Conservation (phyloP, 2,329 filamentous ascomycete genomes). For the Hysterium pulicare region DNA sequence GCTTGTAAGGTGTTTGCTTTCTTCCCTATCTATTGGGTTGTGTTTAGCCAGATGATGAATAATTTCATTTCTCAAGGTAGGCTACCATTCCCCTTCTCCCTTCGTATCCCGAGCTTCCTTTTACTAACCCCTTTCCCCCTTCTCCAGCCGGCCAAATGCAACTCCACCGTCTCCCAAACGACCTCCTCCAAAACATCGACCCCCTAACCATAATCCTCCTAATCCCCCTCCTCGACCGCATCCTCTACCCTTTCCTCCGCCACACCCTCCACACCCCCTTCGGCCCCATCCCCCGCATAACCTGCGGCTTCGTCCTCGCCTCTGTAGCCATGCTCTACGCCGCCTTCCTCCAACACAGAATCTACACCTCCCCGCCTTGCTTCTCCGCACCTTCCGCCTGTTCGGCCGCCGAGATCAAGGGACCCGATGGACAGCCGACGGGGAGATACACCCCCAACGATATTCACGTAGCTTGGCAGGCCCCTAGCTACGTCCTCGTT, state of each 20-base stretch:
- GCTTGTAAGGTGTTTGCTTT: constrained; percentile 67
- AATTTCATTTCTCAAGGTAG: constrained; percentile 48
- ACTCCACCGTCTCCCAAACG: constrained; percentile 46
- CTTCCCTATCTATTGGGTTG: constrained; percentile 48
- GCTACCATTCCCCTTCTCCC: neutral
- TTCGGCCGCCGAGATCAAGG: constrained; percentile 22
- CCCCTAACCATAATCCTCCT: constrained; percentile 46
- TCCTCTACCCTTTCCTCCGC: constrained; percentile 46
- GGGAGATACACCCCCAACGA: constrained; percentile 37
- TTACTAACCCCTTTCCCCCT: neutral
- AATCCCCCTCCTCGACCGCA: constrained; percentile 44
- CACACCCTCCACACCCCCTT: constrained; percentile 39
- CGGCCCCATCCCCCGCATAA: constrained; percentile 52
- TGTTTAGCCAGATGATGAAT: constrained; percentile 45
- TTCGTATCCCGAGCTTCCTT: neutral
- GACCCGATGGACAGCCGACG: constrained; percentile 8
- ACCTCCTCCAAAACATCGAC: constrained; percentile 48
- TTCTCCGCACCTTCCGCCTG: constrained; percentile 44
- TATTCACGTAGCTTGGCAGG: constrained; percentile 45
- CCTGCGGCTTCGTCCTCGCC: constrained; percentile 52
- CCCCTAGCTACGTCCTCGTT: constrained; percentile 45
- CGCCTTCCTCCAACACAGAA: constrained; percentile 55
- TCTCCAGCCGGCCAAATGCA: constrained; percentile 43
- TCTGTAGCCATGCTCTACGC: constrained; percentile 55
- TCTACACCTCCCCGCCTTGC: constrained; percentile 54